Base-by-base conservation (phyloP, 2,329 filamentous ascomycete genomes). In the Curvularia spicifera region DNA sequence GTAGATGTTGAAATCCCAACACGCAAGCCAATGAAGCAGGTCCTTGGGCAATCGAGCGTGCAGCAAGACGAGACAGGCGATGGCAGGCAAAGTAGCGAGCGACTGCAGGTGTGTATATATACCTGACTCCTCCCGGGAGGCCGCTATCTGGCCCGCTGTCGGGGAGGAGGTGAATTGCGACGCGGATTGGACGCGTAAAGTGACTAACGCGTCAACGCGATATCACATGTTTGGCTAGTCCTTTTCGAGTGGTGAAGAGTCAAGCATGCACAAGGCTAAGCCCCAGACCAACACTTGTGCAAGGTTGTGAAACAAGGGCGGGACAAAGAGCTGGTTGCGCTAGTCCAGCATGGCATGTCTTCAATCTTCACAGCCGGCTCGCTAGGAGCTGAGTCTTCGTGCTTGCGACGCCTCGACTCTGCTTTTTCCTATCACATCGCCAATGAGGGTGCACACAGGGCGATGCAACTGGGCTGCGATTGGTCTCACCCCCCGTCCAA, bases 111-210 rank as follows among this genome's bases (percentile, higher is more conserved):
- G 59, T 59, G 57, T 67, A 70, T 75, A 74, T 74, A 76, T 77
- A 76, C 65, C 66, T 60, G 59, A 61, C 63, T 67, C 66, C 61
- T 63, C 53, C 52, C 64, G 39, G 71, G 67, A 71, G 71, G 69
- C 69, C 70, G 64, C 72, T 69, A 67, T 70, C 66, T 66, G 65
- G 64, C 54, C 63, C 68, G 64, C 59, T 62, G 65, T 67, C 42
- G 57, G 66, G 67, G 65, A 59, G 56, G 50, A 54, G 55, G 65
- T 66, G 63, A 69, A 68, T 57, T 58, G 48, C 39, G 60, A 71
- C 69, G 69, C 68, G 71, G 37, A 73, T 76, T 75, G 74, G 73
- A 75, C 74, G 67, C 71, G 73, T 70, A 51, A 54, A 65, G 24
- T 29, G 58, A 51, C 53, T 53, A 66, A 74, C 71, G 60, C 69